Percentiles rank a stretch among this genome's conserved stretches.
Conservation (phyloP, 768 basidiomycete genomes). For the Mycena polygramma region DNA sequence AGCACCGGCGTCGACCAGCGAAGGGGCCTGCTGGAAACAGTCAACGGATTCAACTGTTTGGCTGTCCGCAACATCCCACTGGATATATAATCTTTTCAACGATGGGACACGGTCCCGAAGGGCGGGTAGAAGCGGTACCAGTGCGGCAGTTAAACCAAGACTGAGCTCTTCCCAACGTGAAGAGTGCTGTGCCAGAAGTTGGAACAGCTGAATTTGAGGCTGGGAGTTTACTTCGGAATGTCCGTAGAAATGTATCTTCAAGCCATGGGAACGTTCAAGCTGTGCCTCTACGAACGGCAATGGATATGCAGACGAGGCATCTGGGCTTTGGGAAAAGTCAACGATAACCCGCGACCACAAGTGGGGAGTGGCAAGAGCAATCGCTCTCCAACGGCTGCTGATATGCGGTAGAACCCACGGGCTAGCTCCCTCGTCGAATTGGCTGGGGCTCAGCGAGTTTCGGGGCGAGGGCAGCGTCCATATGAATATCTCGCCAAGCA, state of each 20-base stretch:
- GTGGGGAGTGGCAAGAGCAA: not conserved
- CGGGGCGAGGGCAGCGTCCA: too few relatives aligned
- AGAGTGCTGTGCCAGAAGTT: not conserved
- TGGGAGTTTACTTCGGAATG: not conserved
- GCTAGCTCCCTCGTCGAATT: not conserved
- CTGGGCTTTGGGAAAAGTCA: too few relatives aligned
- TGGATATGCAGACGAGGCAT: not conserved
- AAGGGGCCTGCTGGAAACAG: not conserved
- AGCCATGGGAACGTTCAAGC: not conserved
- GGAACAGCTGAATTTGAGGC: constrained; percentile 9
- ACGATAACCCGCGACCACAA: constrained; percentile 12
- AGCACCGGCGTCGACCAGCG: not conserved
- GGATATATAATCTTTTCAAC: not conserved
- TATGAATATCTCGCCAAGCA: not conserved
- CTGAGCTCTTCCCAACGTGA: constrained; percentile 10
- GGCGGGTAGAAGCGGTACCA: not conserved
- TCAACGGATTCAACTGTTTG: not conserved
- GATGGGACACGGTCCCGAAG: not conserved
- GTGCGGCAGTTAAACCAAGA: not conserved
- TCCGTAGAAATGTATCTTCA: constrained; percentile 7
- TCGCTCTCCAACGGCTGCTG: constrained; percentile 4
- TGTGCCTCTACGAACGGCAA: not conserved
- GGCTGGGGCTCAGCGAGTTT: not conserved
- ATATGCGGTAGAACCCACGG: not conserved
- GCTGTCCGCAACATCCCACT: not conserved